phyloP scores from a whole-genome alignment of 306 rosid species.

The Crotalaria pallida region DNA sequence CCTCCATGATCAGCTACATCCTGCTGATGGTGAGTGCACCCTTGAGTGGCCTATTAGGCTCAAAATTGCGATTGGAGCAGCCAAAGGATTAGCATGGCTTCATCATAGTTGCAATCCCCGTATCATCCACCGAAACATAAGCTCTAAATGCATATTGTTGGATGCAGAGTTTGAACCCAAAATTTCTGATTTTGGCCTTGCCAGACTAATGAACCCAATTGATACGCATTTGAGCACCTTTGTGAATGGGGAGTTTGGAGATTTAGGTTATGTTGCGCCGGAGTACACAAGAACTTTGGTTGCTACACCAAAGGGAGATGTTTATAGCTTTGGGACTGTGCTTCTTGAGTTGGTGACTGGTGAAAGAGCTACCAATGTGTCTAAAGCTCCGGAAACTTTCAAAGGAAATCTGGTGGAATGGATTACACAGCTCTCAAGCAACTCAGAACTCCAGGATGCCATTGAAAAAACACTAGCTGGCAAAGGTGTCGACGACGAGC shows the following conservation, averaged over 20 bases:
- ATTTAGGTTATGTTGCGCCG: constrained; percentile 92
- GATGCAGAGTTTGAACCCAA: constrained; percentile 77
- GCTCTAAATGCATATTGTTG: constrained; percentile 84
- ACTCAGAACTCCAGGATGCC: constrained; percentile 49
- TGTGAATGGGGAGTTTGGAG: constrained; percentile 91
- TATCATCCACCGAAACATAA: constrained; percentile 85
- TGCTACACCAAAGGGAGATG: constrained; percentile 91
- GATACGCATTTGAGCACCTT: constrained; percentile 97
- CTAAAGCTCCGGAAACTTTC: constrained; percentile 71
- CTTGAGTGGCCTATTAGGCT: constrained; percentile 78
- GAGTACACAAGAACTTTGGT: constrained; percentile 83
- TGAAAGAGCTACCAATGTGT: constrained; percentile 62
- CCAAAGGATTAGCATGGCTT: constrained; percentile 93
- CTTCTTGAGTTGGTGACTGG: constrained; percentile 94
- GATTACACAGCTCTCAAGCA: constrained; percentile 46
- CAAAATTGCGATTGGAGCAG: constrained; percentile 83
- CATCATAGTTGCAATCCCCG: constrained; percentile 98
- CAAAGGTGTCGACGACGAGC: constrained; percentile 65
- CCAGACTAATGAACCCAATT: constrained; percentile 88
- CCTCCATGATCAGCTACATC: constrained; percentile 73
- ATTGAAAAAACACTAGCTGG: constrained; percentile 55
- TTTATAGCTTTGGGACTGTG: constrained; percentile 84
- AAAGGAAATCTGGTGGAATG: constrained; percentile 88
- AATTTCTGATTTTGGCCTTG: constrained; percentile 93
- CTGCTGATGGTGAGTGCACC: constrained; percentile 31